Base-by-base conservation (phyloP, 192 early-diverging fungal species). In the Rhizoclosmatium globosum region DNA sequence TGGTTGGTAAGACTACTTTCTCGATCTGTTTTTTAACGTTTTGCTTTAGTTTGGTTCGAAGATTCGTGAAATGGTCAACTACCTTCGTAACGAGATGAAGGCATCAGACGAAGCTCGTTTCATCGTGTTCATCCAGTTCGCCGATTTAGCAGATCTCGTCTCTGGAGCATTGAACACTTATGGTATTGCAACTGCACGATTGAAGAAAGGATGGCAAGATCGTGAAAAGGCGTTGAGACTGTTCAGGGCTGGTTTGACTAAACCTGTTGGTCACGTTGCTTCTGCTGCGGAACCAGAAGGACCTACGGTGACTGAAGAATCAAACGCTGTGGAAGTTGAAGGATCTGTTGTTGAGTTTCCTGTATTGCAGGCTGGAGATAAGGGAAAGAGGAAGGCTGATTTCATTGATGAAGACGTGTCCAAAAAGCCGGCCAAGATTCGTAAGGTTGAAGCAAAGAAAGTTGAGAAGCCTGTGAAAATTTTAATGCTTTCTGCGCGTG, bases 401-500 rank as follows among this genome's bases (percentile, higher is more conserved):
- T 68, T 46, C 66, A 39, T 39, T 45, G 41, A 9, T 46, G 66
- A 3, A 23, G 44, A 68, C 2, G 6, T 19, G 41, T 13, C 44
- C 39, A 68, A 68, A 43, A 68, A 46, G 42, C 39, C 66, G 7
- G 62, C 62, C 3, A 64, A 64, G 31, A 64, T 39, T 39, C 66
- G 42, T 23, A 45, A 42, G 44, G 39, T 46, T 13, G 62, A 13
- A 21, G 62, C 62, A 19, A 41, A 64, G 56, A 72, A 72, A 41
- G 23, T 39, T 13, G 56, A 39, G 21, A 74, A 60, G 19, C 69
- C 77, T 23, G 60, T 72, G 23, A 79, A 39, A 53, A 67, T 79
- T 17, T 44, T 79, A 4, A 79, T 79, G 44, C 71, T 79, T 23
- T 79, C 77, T 13, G 77, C 77, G 44, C 75, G 43, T 31, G 77